Evolutionary conservation across 306 rosid genomes (phyloP).

Genomic region (Quercus mongolica): DNA sequence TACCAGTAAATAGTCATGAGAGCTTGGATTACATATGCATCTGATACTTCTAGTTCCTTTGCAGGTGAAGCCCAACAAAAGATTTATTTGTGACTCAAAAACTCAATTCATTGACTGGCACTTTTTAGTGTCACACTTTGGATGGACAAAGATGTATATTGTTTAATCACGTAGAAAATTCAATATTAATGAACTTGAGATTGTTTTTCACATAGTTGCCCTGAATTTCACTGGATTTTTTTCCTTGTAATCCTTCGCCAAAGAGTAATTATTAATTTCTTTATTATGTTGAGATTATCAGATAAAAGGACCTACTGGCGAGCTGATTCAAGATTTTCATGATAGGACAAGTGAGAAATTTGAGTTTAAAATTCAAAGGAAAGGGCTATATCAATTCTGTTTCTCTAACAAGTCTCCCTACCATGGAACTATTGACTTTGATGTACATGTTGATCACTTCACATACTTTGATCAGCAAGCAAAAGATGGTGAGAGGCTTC

Average conservation of each 20-base stretch:
- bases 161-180: background rate
- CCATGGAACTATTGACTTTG: constrained; percentile 78
- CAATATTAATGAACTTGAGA: too few relatives aligned
- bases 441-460: constrained; percentile 80
- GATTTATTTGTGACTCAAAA: too few relatives aligned
- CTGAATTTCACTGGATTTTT: background rate
- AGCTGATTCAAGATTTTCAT: constrained; percentile 68
- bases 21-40: background rate
- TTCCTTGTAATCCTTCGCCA: background rate
- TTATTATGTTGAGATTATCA: constrained; percentile 26
- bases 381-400: constrained; percentile 67
- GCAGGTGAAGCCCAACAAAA: background rate
- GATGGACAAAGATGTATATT: background rate
- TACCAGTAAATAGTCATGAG: background rate
- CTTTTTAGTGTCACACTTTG: background rate
- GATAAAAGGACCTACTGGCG: constrained; percentile 85
- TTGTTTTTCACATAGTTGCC: background rate
- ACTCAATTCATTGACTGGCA: too few relatives aligned
- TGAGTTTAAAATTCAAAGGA: constrained; percentile 52
- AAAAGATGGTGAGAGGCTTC: constrained; percentile 71
- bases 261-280: constrained; percentile 2
- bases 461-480: constrained; percentile 77
- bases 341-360: constrained; percentile 57
- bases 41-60: background rate
- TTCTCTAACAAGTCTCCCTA: constrained; percentile 80